Evolutionary conservation across 164 flowering plant genomes (phyloP).

Genomic region (Piper longum): DNA sequence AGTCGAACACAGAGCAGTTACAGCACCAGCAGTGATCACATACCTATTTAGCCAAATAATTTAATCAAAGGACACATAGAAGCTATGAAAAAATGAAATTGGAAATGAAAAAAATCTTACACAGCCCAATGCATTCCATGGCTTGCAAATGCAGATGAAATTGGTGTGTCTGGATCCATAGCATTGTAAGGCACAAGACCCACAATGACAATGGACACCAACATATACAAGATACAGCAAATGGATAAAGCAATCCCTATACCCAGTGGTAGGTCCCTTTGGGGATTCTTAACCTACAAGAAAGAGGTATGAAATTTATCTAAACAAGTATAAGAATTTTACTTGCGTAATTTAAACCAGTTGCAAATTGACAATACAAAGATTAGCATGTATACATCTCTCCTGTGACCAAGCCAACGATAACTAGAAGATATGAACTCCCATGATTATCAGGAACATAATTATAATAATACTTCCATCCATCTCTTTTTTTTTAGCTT

Average conservation of each 20-base stretch:
- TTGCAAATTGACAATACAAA: too few relatives aligned
- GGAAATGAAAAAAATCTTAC: slow-evolving; percentile 30
- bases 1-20: slow-evolving; percentile 80
- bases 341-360: slow-evolving; percentile 44
- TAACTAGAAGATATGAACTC: too few relatives aligned
- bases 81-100: not conserved
- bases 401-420: too few relatives aligned
- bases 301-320: not conserved
- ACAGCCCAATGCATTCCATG: slow-evolving; percentile 95
- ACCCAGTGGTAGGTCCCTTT: slow-evolving; percentile 86
- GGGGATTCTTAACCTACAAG: slow-evolving; percentile 82
- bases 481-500: too few relatives aligned
- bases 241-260: slow-evolving; percentile 64
- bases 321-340: not conserved
- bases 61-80: slow-evolving; percentile 1
- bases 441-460: too few relatives aligned
- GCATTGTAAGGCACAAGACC: slow-evolving; percentile 87
- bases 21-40: slow-evolving; percentile 68
- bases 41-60: slow-evolving; percentile 29
- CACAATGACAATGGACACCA: slow-evolving; percentile 82
- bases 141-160: slow-evolving; percentile 79
- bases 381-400: too few relatives aligned
- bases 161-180: slow-evolving; percentile 96
- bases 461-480: too few relatives aligned
- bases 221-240: slow-evolving; percentile 80